Conservation (phyloP, 1,284 basidiomycete genomes). For the Pascua guehoae region DNA sequence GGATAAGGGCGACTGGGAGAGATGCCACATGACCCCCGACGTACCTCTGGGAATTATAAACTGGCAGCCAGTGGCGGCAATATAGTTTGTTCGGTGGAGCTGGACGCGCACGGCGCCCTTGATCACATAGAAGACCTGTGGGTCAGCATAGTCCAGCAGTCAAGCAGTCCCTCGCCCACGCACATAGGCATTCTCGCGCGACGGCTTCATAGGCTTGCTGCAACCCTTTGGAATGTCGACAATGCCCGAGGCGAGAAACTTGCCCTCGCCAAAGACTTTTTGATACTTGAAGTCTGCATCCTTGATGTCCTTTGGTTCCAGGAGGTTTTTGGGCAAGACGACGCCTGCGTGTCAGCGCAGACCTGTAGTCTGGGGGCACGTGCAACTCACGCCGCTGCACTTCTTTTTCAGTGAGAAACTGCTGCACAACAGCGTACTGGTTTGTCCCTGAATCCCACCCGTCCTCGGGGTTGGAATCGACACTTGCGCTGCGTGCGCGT, state of each 20-base stretch:
- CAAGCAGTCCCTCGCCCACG: conserved; percentile 43
- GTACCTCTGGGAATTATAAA: conserved; percentile 88
- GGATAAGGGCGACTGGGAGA: conserved; percentile 34
- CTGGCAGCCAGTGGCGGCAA: conserved; percentile 76
- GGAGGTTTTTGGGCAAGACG: conserved; percentile 53
- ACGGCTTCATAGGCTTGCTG: conserved; percentile 79
- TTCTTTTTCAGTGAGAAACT: conserved; percentile 63
- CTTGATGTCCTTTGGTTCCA: conserved; percentile 58
- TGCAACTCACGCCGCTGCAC: conserved; percentile 63
- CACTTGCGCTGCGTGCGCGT: too few relatives aligned
- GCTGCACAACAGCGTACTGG: too few relatives aligned
- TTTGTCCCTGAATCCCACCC: too few relatives aligned
- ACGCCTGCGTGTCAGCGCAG: conserved; percentile 16
- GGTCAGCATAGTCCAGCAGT: too few relatives aligned
- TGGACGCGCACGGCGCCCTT: conserved; percentile 82
- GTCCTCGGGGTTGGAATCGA: too few relatives aligned
- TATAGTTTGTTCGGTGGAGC: conserved; percentile 72
- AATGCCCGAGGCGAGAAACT: conserved; percentile 86
- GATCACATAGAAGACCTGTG: conserved; percentile 84
- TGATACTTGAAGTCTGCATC: conserved; percentile 70
- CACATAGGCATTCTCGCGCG: conserved; percentile 94
- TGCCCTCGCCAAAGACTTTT: conserved; percentile 90
- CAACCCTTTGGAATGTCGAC: conserved; percentile 70
- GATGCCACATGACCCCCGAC: too few relatives aligned
- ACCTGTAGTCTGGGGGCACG: too few relatives aligned